Evolutionary conservation across 176 grass and related monocot genomes (phyloP), one percentile per base, ranked within the genome.

Genomic region (Alopecurus myosuroides): DNA sequence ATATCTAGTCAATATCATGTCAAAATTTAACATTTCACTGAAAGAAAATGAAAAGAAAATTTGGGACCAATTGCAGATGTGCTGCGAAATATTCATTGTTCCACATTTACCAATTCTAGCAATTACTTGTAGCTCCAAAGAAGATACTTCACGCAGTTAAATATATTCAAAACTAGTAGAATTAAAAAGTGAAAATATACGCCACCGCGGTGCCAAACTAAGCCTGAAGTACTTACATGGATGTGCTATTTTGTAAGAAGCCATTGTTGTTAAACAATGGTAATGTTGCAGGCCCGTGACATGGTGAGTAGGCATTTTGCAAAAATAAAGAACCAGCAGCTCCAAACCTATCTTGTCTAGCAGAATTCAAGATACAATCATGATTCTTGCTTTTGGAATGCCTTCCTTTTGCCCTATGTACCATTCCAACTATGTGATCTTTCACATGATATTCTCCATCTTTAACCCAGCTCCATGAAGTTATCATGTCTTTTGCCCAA

Each of bases 321-420:
- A 31, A 52, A 49, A 65, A 66, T 39, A 26, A 77, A 66, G 9
- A 68, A 68, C 9, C 70, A 69, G 20, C 5, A 77, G 61, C 14
- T 84, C 41, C 48, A 33, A 51, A 64, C 53, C 74, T 41, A 7
- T 74, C 12, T 22, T 81, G 14, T 22, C 37, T 46, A 46, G 11
- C 7, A 84, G 8, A 84, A 48, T 63, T 75, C 9, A 58, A 83
- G 70, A 76, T 77, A 53, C 18, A 36, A 55, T 67, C 37, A 52
- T 6, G 22, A 66, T 65, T 78, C 46, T 56, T 85, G 60, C 33
- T 77, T 85, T 66, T 60, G 1, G 15, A 30, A 6, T 52, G 25
- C n/a, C 45, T 42, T 42, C 23, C 41, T 39, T 84, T 37, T 29
- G 6, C 41, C 50, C 15, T 8, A 41, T 67, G 34, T 11, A 56